Percentiles rank a stretch among this genome's conserved stretches.
These are phyloP conservation scores for Diaporthe helianthi DNA, from an alignment of 2,329 filamentous ascomycete species.

Conservation along the genomic window DNA sequence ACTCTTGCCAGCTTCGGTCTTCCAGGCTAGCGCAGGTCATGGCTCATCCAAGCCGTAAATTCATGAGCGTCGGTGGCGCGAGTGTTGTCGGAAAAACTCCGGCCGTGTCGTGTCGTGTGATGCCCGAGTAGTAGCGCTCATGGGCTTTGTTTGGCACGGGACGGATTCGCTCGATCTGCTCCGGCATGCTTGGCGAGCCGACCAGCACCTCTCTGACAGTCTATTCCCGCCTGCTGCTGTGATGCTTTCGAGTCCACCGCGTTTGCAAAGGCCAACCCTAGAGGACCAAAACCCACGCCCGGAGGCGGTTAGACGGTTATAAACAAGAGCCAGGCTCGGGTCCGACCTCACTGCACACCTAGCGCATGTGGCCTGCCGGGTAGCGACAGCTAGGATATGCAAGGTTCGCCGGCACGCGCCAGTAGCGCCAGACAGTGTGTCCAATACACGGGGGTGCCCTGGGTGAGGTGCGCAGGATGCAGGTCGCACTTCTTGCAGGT, in stretches of 20 bases:
- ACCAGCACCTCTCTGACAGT: neutral
- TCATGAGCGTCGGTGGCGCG: neutral
- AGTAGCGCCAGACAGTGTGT: constrained; percentile 9
- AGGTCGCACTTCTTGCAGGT: neutral
- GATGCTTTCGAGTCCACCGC: neutral
- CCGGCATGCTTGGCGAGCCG: neutral
- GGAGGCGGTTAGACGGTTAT: neutral
- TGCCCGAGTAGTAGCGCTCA: neutral
- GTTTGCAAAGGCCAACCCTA: neutral
- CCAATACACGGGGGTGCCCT: constrained; percentile 13
- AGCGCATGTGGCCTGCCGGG: neutral
- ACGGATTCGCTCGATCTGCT: neutral
- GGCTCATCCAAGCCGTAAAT: neutral
- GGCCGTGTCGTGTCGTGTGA: neutral
- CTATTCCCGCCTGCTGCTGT: neutral
- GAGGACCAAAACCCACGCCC: neutral
- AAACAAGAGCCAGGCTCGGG: neutral
- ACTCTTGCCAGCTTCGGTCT: neutral
- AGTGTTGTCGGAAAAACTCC: too few species aligned
- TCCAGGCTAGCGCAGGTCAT: neutral
- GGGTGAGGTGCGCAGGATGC: neutral
- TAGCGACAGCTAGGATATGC: neutral
- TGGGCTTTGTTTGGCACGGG: neutral
- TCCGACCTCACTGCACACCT: neutral
- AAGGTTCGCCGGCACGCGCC: constrained; percentile 11